phyloP scores from a whole-genome alignment of 371 early-diverging fungal genomes.

The Mortierella sp. region DNA sequence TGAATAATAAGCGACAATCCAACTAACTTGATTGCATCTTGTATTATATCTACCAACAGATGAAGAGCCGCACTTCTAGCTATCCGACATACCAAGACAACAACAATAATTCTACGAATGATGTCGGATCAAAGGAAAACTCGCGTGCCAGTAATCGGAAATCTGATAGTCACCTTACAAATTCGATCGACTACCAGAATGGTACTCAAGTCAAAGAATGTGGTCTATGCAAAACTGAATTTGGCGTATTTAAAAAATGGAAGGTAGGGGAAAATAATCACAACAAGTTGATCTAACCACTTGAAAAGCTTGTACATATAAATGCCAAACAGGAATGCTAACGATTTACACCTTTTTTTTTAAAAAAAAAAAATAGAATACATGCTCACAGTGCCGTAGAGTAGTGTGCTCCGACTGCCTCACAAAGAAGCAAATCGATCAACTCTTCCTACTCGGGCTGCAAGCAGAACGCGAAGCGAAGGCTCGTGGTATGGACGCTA shows the following conservation, averaged over 20 bases:
- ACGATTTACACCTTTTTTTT: background rate
- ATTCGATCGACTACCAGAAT: conserved; percentile 30
- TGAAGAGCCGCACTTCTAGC: conserved; percentile 48
- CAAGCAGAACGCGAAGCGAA: conserved; percentile 43
- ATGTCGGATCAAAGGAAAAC: conserved; percentile 4
- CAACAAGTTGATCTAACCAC: background rate
- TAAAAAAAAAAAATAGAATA: conserved; percentile 39
- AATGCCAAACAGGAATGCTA: background rate
- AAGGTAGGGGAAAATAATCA: conserved; percentile 21
- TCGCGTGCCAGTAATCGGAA: conserved; percentile 41
- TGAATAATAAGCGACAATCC: background rate
- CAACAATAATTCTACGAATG: background rate
- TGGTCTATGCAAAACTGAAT: conserved; percentile 61
- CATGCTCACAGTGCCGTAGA: conserved; percentile 61
- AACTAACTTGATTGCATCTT: background rate
- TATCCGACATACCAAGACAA: background rate
- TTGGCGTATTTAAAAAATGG: conserved; percentile 56
- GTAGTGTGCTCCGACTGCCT: conserved; percentile 62
- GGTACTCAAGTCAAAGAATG: conserved; percentile 46
- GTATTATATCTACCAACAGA: conserved; percentile 11
- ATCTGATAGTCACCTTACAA: conserved; percentile 38
- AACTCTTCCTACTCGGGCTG: conserved; percentile 36
- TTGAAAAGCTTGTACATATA: too few relatives aligned
- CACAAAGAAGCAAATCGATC: conserved; percentile 54
- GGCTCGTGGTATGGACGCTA: conserved; percentile 8